Evolutionary conservation across 805 yeast genomes (phyloP).

Genomic region (Kazachstania martiniae): DNA sequence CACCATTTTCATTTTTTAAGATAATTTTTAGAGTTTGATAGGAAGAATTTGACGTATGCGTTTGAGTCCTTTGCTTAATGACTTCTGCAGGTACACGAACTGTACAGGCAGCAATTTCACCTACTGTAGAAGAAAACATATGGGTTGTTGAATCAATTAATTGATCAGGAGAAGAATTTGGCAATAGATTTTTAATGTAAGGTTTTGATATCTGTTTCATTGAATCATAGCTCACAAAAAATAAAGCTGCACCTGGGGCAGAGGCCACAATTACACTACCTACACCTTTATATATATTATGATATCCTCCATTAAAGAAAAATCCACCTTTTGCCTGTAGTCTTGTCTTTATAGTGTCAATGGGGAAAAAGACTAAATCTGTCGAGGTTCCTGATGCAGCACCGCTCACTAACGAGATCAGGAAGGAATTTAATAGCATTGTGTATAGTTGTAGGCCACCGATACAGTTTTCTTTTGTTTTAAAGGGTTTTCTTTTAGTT

Average conservation of each 20-base stretch:
- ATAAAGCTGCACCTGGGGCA: slow-evolving; percentile 78
- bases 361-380: slow-evolving; percentile 89
- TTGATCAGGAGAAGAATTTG: slow-evolving; percentile 15
- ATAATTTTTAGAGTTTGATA: slow-evolving; percentile 55
- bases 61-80: slow-evolving; percentile 88
- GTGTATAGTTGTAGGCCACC: no score
- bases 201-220: slow-evolving; percentile 43
- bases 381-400: slow-evolving; percentile 96
- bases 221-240: slow-evolving; percentile 76
- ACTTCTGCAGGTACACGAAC: slow-evolving; percentile 97
- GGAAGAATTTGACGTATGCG: slow-evolving; percentile 46
- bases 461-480: no score
- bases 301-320: slow-evolving; percentile 85
- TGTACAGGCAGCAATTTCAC: slow-evolving; percentile 87
- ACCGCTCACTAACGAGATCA: slow-evolving; percentile 46
- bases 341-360: slow-evolving; percentile 89
- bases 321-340: slow-evolving; percentile 94
- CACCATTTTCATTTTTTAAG: slow-evolving; percentile 56
- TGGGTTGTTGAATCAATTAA: slow-evolving; percentile 43
- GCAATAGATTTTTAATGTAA: slow-evolving; percentile 16
- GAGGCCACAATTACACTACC: slow-evolving; percentile 92
- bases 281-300: slow-evolving; percentile 81
- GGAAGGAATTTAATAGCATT: no score
- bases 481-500: no score
- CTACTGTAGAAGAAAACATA: slow-evolving; percentile 80